phyloP scores from a whole-genome alignment of 179 eudicot species.

The Beta corolliflora region DNA sequence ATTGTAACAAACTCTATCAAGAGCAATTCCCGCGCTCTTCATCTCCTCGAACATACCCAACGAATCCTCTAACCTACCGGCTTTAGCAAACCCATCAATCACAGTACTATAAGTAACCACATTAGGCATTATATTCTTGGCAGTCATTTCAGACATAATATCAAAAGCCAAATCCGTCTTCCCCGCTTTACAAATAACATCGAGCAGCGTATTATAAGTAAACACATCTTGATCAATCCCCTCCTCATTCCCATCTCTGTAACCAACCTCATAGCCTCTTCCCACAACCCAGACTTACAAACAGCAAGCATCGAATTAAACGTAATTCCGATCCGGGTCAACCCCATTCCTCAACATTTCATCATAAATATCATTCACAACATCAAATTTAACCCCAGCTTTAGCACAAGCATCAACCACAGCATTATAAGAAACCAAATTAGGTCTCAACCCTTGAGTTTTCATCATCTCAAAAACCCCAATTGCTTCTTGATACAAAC shows the following conservation, averaged over 20 bases:
- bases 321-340: conserved; percentile 79
- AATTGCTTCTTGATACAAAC: conserved; percentile 66
- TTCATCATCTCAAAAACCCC: conserved; percentile 76
- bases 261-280: conserved; percentile 67
- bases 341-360: conserved; percentile 74
- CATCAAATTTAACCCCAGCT: conserved; percentile 68
- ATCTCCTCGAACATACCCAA: conserved; percentile 73
- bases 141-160: conserved; percentile 78
- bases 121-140: conserved; percentile 73
- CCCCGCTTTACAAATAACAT: conserved; percentile 84
- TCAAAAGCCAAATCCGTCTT: conserved; percentile 69
- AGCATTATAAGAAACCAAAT: conserved; percentile 90
- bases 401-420: conserved; percentile 94
- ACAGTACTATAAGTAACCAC: conserved; percentile 91
- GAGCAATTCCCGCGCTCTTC: conserved; percentile 62
- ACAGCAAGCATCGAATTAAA: conserved; percentile 86
- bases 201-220: conserved; percentile 86
- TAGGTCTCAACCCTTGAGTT: conserved; percentile 68
- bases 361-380: conserved; percentile 58
- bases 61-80: conserved; percentile 74
- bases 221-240: conserved; percentile 89
- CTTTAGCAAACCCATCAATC: conserved; percentile 89
- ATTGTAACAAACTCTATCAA: conserved; percentile 85
- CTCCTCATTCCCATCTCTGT: conserved; percentile 63
- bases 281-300: conserved; percentile 90